Conservation (phyloP, 2,329 filamentous ascomycete species). For the Westerdykella aurantiaca region DNA sequence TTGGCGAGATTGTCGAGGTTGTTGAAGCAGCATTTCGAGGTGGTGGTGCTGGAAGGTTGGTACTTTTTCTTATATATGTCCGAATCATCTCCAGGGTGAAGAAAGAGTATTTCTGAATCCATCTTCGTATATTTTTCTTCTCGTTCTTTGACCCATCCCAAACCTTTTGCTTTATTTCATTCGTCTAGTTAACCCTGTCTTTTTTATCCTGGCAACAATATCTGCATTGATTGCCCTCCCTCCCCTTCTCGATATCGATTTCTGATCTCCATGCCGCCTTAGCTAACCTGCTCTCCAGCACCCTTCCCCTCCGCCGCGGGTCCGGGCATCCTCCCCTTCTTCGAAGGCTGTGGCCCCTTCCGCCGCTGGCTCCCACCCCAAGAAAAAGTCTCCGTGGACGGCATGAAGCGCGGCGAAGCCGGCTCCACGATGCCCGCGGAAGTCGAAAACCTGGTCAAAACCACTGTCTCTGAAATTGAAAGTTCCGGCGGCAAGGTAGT, state of each 20-base stretch:
- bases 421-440: constrained; percentile 11
- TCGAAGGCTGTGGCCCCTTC: constrained; percentile 35
- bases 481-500: constrained; percentile 20
- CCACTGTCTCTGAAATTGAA: constrained; percentile 10
- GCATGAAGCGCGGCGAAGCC: constrained; percentile 13
- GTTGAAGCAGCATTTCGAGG: constrained; percentile 20
- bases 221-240: background rate
- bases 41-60: constrained; percentile 23
- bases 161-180: background rate
- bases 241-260: background rate
- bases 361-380: constrained; percentile 25
- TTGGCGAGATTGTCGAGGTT: constrained; percentile 24
- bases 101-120: no score
- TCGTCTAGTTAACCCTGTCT: no score
- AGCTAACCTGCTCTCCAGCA: constrained; percentile 9
- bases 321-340: constrained; percentile 35
- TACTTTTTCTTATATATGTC: background rate
- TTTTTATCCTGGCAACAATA: background rate
- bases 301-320: constrained; percentile 31
- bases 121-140: background rate
- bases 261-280: background rate
- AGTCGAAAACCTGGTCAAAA: constrained; percentile 18
- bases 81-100: background rate
- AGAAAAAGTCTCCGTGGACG: constrained; percentile 12
- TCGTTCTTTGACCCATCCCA: background rate